Percentiles rank a stretch among this genome's conserved stretches.
Evolutionary conservation across 495 filamentous ascomycete species (phyloP).

Genomic region (Hypomontagnella submonticulosa): DNA sequence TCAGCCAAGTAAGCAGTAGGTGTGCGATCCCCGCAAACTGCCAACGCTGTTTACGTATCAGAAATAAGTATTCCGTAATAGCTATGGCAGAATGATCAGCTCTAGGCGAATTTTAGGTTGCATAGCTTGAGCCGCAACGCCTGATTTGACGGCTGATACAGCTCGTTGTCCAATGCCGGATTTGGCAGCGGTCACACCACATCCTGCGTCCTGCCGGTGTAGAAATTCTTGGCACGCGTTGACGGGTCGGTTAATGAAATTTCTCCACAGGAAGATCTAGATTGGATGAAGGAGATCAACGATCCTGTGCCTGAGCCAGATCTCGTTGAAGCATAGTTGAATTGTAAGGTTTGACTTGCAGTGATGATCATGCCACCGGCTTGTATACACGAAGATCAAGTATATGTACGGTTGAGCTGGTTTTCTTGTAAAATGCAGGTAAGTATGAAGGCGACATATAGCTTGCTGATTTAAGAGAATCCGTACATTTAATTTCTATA

Average conservation of each 20-base stretch:
- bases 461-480: too few species aligned
- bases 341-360: conserved; percentile 12
- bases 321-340: conserved; percentile 13
- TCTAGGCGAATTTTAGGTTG: neutral
- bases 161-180: conserved; percentile 11
- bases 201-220: neutral
- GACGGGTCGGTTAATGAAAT: conserved; percentile 22
- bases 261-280: conserved; percentile 32
- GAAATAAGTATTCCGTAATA: conserved; percentile 17
- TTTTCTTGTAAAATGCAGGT: neutral
- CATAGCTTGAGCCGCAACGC: conserved; percentile 23
- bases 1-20: neutral
- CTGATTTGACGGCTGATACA: conserved; percentile 30
- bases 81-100: conserved; percentile 9
- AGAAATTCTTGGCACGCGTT: conserved; percentile 12
- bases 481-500: too few species aligned
- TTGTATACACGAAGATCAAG: neutral
- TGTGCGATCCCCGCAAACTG: conserved; percentile 25
- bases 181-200: conserved; percentile 14
- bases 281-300: conserved; percentile 18
- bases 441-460: too few species aligned
- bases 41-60: conserved; percentile 16
- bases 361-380: conserved; percentile 10
- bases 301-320: conserved; percentile 40
- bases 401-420: neutral